Percentiles rank a stretch among this genome's conserved stretches.
These are phyloP conservation scores for Lactarius sanguifluus DNA, from an alignment of 768 basidiomycete genomes.

Conservation along the genomic window DNA sequence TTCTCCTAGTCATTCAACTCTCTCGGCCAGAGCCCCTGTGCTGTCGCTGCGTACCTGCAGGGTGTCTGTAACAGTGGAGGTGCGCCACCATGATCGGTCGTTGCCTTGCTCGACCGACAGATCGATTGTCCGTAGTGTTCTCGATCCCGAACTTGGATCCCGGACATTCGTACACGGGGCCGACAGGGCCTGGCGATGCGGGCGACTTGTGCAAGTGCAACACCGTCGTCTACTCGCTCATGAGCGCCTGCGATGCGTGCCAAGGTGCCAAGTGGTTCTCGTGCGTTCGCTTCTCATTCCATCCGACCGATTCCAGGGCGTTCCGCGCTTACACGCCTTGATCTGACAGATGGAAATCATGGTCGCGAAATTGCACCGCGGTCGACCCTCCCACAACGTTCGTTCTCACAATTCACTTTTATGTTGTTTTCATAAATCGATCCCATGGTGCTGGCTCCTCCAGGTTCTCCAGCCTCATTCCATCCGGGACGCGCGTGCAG, in stretches of 20 bases:
- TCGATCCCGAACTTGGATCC: not conserved
- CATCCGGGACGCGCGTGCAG: conserved; percentile 5
- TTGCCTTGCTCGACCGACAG: not conserved
- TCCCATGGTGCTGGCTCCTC: not conserved
- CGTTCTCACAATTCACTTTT: not conserved
- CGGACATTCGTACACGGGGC: conserved; percentile 15
- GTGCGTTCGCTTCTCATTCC: conserved; percentile 24
- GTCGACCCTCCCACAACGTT: conserved; percentile 11
- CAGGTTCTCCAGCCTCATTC: conserved; percentile 16
- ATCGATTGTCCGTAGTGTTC: not conserved
- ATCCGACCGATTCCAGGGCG: too few relatives aligned
- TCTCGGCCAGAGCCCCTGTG: conserved; percentile 15
- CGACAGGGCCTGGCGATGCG: conserved; percentile 30
- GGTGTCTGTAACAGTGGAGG: conserved; percentile 16
- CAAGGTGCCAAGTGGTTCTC: conserved; percentile 27
- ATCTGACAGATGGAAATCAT: conserved; percentile 9
- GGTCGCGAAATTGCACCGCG: conserved; percentile 1
- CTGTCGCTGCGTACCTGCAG: conserved; percentile 7
- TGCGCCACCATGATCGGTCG: not conserved
- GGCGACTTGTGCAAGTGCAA: conserved; percentile 37
- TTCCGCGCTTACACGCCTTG: not conserved
- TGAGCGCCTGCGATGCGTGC: conserved; percentile 40
- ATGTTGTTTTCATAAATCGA: not conserved
- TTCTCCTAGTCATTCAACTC: conserved; percentile 16
- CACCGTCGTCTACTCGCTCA: conserved; percentile 37